Evolutionary conservation across 2,329 filamentous ascomycete genomes (phyloP), one percentile per base, ranked within the genome.

Genomic region (Aspergillus fumigatus): DNA sequence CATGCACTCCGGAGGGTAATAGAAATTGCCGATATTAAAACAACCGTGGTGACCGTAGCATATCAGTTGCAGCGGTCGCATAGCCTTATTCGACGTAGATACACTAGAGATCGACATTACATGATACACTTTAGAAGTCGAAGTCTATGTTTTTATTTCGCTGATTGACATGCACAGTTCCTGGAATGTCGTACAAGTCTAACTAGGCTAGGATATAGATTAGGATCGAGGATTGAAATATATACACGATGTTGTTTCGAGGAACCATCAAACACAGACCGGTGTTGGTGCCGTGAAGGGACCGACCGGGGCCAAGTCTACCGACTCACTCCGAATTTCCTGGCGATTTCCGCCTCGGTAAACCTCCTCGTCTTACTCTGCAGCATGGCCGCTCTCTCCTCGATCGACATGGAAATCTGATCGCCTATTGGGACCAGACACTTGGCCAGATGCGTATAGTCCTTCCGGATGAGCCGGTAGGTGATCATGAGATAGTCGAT

Each of bases 401-500:
- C 81, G 61, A 87, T 75, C 0, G 78, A 85, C 82, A 92, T 82
- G 5, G 76, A 73, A 43, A 88, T 84, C 75, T 92, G 89, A 1
- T 84, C 79, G 0, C 88, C 88, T 41, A 93, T 87, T 0, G 89
- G 89, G 14, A 93, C 87, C 50, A 93, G 70, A 59, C 88, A 87
- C 53, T 79, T 79, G 1, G 89, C 89, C 9, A 93, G 79, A 53
- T 86, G 77, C 50, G 79, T 75, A 65, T 93, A 93, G 67, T 92
- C 85, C 71, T 90, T 90, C 57, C 79, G 79, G 65, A 92, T 66
- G 19, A 92, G 73, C 47, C 82, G 81, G 35, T 89, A 71, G 0
- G 89, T 90, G 59, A 92, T 83, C 80, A 90, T 87, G 52, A 92
- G 75, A 69, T 90, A 93, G 72, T 92, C 89, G 64, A 93, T 90